These are phyloP conservation scores for Botrytis porri DNA, from an alignment of 2,329 filamentous ascomycete species.

Conservation along the genomic window DNA sequence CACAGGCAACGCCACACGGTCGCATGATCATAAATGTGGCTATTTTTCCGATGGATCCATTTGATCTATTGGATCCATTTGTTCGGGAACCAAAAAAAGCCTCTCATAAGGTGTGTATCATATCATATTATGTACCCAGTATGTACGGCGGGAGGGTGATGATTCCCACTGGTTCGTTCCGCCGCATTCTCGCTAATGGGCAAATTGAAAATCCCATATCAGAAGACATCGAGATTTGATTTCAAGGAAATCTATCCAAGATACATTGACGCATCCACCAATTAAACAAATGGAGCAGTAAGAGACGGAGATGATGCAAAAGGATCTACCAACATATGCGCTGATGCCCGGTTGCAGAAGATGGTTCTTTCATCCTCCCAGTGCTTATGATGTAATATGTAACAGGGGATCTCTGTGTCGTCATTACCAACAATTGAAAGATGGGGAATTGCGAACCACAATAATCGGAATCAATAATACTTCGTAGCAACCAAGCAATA, in stretches of 20 bases:
- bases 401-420: neutral
- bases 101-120: neutral
- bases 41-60: neutral
- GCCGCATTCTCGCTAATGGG: neutral
- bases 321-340: neutral
- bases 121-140: neutral
- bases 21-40: conserved; percentile 6
- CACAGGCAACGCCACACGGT: neutral
- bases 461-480: neutral
- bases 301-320: neutral
- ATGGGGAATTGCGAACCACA: neutral
- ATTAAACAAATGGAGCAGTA: neutral
- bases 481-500: neutral
- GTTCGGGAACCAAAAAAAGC: neutral
- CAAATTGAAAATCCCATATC: conserved; percentile 8
- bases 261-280: neutral
- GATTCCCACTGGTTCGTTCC: neutral
- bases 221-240: neutral
- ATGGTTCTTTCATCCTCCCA: neutral
- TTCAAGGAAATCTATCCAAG: neutral
- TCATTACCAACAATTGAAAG: conserved; percentile 1
- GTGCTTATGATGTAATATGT: conserved; percentile 10
- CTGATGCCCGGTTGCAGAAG: neutral
- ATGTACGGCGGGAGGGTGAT: neutral
- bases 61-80: neutral